phyloP scores from a whole-genome alignment of 148 eudicot genomes.

The Polygonum aviculare region DNA sequence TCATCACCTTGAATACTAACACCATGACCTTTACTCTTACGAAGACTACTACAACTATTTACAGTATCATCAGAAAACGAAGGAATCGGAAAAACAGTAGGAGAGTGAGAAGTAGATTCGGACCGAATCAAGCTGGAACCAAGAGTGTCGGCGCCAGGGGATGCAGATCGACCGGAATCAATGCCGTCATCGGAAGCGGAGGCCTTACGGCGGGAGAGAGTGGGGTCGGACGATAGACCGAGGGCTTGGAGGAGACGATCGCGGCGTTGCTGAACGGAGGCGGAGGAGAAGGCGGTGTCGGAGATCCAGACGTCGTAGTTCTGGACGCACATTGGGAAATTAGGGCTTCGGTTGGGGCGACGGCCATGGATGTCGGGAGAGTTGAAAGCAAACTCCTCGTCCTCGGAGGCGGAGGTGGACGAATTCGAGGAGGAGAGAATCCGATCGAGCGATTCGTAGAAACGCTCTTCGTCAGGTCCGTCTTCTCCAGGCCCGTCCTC shows the following conservation, averaged over 20 bases:
- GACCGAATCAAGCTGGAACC: constrained; percentile 24
- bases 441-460: constrained; percentile 66
- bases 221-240: constrained; percentile 41
- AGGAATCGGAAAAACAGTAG: constrained; percentile 33
- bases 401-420: constrained; percentile 48
- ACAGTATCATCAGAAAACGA: constrained; percentile 39
- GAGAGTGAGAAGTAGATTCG: constrained; percentile 18
- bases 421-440: constrained; percentile 46
- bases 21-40: constrained; percentile 2
- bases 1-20: constrained; percentile 15
- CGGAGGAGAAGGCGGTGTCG: constrained; percentile 38
- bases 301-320: constrained; percentile 79
- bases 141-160: constrained; percentile 14
- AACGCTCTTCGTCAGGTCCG: constrained; percentile 12
- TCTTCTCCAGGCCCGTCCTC: constrained; percentile 9
- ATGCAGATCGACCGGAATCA: constrained; percentile 28
- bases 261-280: constrained; percentile 75
- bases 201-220: constrained; percentile 30
- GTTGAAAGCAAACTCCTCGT: constrained; percentile 26
- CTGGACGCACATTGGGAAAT: constrained; percentile 33
- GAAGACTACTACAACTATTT: constrained; percentile 29
- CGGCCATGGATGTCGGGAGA: constrained; percentile 11
- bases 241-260: constrained; percentile 46
- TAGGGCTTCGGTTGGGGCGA: constrained; percentile 20
- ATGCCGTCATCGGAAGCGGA: constrained; percentile 13